Evolutionary conservation across 164 flowering plant species (phyloP), one percentile per base, ranked within the genome.

Genomic region (Sextonia rubra): DNA sequence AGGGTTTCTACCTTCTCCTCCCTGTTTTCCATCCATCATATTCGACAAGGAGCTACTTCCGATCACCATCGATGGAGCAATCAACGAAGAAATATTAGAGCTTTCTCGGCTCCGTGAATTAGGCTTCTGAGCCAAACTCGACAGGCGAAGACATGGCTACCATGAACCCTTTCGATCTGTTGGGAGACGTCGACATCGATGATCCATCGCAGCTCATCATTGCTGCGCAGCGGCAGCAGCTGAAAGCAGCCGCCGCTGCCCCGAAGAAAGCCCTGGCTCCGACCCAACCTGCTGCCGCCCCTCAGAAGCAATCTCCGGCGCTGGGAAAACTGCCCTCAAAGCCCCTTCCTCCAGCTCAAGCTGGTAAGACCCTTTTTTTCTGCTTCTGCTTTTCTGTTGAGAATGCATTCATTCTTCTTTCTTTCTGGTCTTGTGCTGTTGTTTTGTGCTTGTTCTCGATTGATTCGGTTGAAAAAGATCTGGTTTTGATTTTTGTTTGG

Each of bases 291-390:
- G 44, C 44, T 8, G 26, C 72, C 32, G 60, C 75, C 17, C 23
- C 77, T 66, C 76, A 73, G 74, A 74, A 73, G 48, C 68, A 60
- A 29, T 69, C 74, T 12, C 67, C 67, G 67, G 71, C 69, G 18
- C 66, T 47, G 55, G 75, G 77, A 18, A 74, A 76, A 66, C 63
- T 81, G 44, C 97, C 97, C 2, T 66, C 92, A 66, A 90, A 89
- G 82, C 94, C 97, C 4, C 82, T 80, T 7, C 91, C 95, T 70
- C 93, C 95, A 3, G 79, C 93, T 73, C 92, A 92, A 78, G 89
- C 94, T 77, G 93, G 97, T 92, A 26, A 74, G 56, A 2, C 2
- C 23, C 44, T n/a, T 56, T 18, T 52, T 47, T 25, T 1, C 22
- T 52, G 29, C 2, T 62, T 15, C 18, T 7, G 3, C 17, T 22